These are phyloP conservation scores for Suillus fuscotomentosus DNA, from an alignment of 768 basidiomycete species.

Conservation along the genomic window DNA sequence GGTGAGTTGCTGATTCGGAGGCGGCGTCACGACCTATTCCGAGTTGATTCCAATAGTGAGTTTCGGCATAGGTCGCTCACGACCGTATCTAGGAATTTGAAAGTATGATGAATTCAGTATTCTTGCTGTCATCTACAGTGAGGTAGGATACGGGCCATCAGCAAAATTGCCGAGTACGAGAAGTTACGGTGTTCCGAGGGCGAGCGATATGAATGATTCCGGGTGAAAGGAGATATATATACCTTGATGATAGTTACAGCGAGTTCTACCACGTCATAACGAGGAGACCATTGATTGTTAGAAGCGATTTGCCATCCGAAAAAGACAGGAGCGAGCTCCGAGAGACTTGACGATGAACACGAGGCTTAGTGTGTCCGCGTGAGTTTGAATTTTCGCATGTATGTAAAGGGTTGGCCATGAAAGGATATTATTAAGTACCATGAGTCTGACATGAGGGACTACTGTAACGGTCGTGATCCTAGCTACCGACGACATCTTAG, in stretches of 20 bases:
- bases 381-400: constrained; percentile 1
- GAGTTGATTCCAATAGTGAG: neutral
- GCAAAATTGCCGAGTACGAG: neutral
- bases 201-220: neutral
- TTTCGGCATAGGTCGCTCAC: neutral
- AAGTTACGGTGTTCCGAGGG: neutral
- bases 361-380: neutral
- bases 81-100: neutral
- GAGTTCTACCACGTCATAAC: neutral
- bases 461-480: neutral
- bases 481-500: neutral
- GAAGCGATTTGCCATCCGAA: neutral
- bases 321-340: neutral
- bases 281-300: neutral
- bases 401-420: constrained; percentile 5
- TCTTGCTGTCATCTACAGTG: neutral
- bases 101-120: neutral
- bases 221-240: neutral
- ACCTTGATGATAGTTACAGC: neutral
- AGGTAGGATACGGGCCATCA: neutral
- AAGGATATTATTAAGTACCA: neutral
- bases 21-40: neutral
- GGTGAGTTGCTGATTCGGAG: neutral
- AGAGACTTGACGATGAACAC: neutral
- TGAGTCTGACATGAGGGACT: constrained; percentile 1